Evolutionary conservation across 2,329 filamentous ascomycete genomes (phyloP).

Genomic region (Fusarium devonianum): DNA sequence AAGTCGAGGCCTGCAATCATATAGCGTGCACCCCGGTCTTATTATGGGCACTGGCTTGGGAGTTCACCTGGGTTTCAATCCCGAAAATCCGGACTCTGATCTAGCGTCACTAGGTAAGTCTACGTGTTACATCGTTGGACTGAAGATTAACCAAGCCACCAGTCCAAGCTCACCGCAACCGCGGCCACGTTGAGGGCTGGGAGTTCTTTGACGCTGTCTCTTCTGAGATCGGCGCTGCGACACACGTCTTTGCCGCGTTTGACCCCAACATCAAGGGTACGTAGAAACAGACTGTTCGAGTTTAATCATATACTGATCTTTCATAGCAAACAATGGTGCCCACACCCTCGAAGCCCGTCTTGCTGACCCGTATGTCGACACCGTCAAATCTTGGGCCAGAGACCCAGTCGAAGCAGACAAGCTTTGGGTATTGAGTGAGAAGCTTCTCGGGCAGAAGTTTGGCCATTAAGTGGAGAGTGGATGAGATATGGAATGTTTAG

Average conservation of each 20-base stretch:
- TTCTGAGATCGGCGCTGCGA: slow-evolving; percentile 44
- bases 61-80: slow-evolving; percentile 32
- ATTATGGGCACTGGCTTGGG: slow-evolving; percentile 35
- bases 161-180: slow-evolving; percentile 32
- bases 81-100: slow-evolving; percentile 24
- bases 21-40: slow-evolving; percentile 47
- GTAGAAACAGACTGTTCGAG: background rate
- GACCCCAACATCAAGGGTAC: slow-evolving; percentile 45
- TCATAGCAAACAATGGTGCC: slow-evolving; percentile 43
- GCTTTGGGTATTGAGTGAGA: slow-evolving; percentile 56
- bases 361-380: slow-evolving; percentile 42
- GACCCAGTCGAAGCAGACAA: slow-evolving; percentile 48
- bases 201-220: slow-evolving; percentile 28
- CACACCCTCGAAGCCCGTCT: slow-evolving; percentile 46
- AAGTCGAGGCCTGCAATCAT: slow-evolving; percentile 41
- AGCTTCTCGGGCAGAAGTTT: slow-evolving; percentile 54
- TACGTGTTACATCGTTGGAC: accelerated
- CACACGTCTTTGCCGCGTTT: slow-evolving; percentile 48
- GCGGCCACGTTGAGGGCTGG: slow-evolving; percentile 39
- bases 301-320: background rate
- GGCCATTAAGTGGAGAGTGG: slow-evolving; percentile 34
- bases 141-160: background rate
- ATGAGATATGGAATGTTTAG: too few relatives aligned
- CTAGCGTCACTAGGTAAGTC: slow-evolving; percentile 28
- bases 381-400: slow-evolving; percentile 44